Percentiles rank a stretch among this genome's conserved stretches.
Conservation (phyloP, 2,329 filamentous ascomycete species). For the Rutstroemia sp. region DNA sequence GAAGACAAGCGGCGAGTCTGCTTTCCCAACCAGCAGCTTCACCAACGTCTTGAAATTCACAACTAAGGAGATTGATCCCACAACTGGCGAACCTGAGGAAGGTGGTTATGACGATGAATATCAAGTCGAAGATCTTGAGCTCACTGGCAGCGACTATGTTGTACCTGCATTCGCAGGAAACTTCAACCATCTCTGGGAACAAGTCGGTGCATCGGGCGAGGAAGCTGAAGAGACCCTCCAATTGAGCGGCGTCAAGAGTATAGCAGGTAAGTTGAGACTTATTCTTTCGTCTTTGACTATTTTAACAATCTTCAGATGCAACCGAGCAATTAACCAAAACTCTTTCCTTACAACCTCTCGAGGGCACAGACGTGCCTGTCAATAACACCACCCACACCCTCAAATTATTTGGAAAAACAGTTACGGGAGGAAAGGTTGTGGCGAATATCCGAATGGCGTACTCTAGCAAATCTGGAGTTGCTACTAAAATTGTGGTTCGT, state of each 20-base stretch:
- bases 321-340: conserved; percentile 83
- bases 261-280: conserved; percentile 58
- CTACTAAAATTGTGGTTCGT: conserved; percentile 88
- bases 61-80: conserved; percentile 94
- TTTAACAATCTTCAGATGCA: conserved; percentile 55
- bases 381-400: conserved; percentile 88
- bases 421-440: conserved; percentile 82
- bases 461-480: conserved; percentile 86
- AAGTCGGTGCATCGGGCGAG: conserved; percentile 80
- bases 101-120: conserved; percentile 96
- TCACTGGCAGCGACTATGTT: conserved; percentile 88
- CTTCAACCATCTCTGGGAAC: conserved; percentile 94
- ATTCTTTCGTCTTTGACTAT: neutral
- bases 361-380: conserved; percentile 86
- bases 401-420: conserved; percentile 93
- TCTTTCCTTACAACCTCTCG: conserved; percentile 85
- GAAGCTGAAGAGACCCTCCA: conserved; percentile 88
- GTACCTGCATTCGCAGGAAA: conserved; percentile 89
- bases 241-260: conserved; percentile 80
- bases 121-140: conserved; percentile 87
- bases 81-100: conserved; percentile 87
- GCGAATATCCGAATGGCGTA: conserved; percentile 88
- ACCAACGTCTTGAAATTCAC: conserved; percentile 95
- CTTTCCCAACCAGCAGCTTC: conserved; percentile 75
- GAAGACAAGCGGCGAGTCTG: conserved; percentile 66